A percentile compares a stretch with the other conserved stretches of the same genome.
Evolutionary conservation across 495 filamentous ascomycete genomes (phyloP).

Genomic region (Podospora fimiseda): DNA sequence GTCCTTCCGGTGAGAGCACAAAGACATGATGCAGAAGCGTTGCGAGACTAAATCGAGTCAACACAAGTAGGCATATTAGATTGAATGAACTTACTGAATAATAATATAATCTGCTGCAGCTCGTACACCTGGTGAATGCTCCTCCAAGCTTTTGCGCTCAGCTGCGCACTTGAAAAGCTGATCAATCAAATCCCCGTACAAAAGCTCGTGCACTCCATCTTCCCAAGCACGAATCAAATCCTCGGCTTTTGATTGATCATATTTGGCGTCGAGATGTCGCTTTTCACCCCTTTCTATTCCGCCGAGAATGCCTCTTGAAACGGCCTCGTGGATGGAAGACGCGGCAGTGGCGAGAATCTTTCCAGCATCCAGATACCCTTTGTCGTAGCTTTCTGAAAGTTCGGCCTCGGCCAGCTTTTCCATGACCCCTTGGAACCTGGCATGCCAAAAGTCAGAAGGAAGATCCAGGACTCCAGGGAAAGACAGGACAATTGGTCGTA

Average conservation of each 20-base stretch:
- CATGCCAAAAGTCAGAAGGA: conserved; percentile 51
- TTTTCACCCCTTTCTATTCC: conserved; percentile 35
- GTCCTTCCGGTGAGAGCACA: conserved; percentile 56
- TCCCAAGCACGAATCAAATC: conserved; percentile 52
- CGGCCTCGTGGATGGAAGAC: conserved; percentile 53
- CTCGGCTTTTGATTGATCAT: conserved; percentile 46
- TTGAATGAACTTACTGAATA: conserved; percentile 39
- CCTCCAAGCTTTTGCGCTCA: conserved; percentile 47
- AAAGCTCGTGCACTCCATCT: conserved; percentile 48
- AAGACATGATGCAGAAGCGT: conserved; percentile 59
- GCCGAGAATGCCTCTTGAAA: conserved; percentile 50
- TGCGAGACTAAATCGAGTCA: conserved; percentile 41
- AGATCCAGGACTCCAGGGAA: conserved; percentile 54
- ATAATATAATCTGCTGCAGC: conserved; percentile 52
- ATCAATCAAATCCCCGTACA: conserved; percentile 54
- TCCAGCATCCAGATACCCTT: conserved; percentile 55
- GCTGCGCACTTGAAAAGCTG: conserved; percentile 50
- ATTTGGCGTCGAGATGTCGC: conserved; percentile 33
- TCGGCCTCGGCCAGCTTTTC: conserved; percentile 50
- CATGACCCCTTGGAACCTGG: conserved; percentile 40
- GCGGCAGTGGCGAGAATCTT: conserved; percentile 60
- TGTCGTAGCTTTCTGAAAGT: conserved; percentile 64
- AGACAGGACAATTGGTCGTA: conserved; percentile 49
- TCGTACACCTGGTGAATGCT: conserved; percentile 49
- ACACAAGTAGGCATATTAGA: background rate